phyloP scores from a whole-genome alignment of 192 early-diverging fungal genomes.

The Podila epigama region DNA sequence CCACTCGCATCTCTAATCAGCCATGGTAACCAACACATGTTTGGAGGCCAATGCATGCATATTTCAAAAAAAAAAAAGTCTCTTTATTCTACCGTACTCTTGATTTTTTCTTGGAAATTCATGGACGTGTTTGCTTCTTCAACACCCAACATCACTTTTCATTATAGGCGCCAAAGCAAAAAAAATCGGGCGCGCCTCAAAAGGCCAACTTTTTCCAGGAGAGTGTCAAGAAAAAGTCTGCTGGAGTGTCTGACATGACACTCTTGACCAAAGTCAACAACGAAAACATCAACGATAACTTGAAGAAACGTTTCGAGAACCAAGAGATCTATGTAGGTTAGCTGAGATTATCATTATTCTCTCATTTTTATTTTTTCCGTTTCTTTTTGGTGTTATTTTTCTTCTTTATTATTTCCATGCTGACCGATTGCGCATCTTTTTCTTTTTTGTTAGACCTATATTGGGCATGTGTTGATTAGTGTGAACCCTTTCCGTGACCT shows the following conservation, averaged over 20 bases:
- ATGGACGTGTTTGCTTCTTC: too few species aligned
- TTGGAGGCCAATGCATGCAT: too few species aligned
- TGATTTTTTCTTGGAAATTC: too few species aligned
- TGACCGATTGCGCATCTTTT: neutral
- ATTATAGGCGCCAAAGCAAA: conserved; percentile 38
- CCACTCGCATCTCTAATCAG: too few species aligned
- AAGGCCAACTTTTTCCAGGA: conserved; percentile 63
- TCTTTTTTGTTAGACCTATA: conserved; percentile 78
- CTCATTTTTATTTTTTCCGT: neutral
- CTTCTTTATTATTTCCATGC: neutral
- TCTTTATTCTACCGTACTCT: too few species aligned
- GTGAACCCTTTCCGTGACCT: conserved; percentile 98
- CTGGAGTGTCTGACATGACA: conserved; percentile 89
- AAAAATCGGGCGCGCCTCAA: conserved; percentile 40
- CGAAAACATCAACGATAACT: conserved; percentile 94
- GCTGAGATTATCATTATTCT: neutral
- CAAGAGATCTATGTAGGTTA: conserved; percentile 86
- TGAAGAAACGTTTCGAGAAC: conserved; percentile 87
- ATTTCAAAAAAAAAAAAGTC: too few species aligned
- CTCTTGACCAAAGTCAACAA: conserved; percentile 93
- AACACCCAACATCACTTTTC: neutral
- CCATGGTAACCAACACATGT: too few species aligned
- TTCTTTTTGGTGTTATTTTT: neutral
- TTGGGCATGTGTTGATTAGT: conserved; percentile 87
- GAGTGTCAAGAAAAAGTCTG: conserved; percentile 77